A percentile compares a stretch with the other conserved stretches of the same genome.
These are phyloP conservation scores for Cryptococcus sp. DNA, from an alignment of 1,284 basidiomycete species.

Conservation along the genomic window DNA sequence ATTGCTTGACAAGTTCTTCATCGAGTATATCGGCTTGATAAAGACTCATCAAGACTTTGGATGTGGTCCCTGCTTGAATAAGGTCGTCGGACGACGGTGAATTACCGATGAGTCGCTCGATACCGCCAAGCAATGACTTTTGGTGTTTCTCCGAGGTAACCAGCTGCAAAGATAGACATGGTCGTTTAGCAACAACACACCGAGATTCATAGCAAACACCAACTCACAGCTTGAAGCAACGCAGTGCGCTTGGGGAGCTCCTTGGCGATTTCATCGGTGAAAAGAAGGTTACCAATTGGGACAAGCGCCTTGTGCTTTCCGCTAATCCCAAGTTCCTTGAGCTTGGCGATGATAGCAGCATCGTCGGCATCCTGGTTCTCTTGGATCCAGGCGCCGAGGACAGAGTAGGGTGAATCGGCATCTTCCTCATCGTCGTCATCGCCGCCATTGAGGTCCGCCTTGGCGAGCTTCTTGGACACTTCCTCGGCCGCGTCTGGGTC, in stretches of 20 bases:
- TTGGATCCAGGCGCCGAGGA: constrained; percentile 82
- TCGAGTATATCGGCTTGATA: constrained; percentile 93
- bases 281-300: constrained; percentile 83
- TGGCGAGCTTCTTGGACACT: constrained; percentile 80
- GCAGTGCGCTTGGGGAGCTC: constrained; percentile 74
- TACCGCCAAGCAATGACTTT: constrained; percentile 86
- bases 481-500: constrained; percentile 61
- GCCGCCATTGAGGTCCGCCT: constrained; percentile 66
- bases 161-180: constrained; percentile 41
- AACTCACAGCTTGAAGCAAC: constrained; percentile 78
- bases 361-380: constrained; percentile 64
- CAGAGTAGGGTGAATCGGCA: constrained; percentile 78
- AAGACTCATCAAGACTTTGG: constrained; percentile 89
- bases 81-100: constrained; percentile 57
- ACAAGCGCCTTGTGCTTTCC: constrained; percentile 94
- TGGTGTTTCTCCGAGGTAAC: constrained; percentile 82
- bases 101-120: constrained; percentile 79
- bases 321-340: constrained; percentile 87
- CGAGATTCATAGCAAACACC: constrained; percentile 1
- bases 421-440: constrained; percentile 83
- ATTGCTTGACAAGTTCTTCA: constrained; percentile 85
- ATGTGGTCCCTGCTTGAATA: constrained; percentile 37
- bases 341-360: constrained; percentile 74
- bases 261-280: constrained; percentile 68
- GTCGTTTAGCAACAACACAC: neutral